phyloP scores from a whole-genome alignment of 805 yeast species.

The Candida taoyuanica region DNA sequence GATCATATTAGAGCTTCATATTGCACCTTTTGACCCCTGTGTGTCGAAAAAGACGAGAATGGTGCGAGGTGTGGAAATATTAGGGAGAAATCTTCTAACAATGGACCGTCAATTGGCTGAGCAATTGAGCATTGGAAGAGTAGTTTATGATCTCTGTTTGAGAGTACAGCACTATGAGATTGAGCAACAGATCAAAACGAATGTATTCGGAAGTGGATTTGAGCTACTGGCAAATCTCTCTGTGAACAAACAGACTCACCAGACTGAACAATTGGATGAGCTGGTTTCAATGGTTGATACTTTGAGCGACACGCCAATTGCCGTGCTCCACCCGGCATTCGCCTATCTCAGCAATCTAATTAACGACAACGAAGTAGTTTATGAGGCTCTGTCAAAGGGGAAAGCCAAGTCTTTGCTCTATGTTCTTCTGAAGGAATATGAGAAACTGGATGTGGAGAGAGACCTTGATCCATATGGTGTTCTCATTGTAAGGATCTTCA shows the following conservation, averaged over 20 bases:
- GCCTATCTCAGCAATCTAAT: conserved; percentile 15
- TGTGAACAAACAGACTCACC: conserved; percentile 8
- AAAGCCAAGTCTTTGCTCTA: conserved; percentile 15
- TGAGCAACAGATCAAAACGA: conserved; percentile 1
- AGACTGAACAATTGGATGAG: conserved; percentile 7
- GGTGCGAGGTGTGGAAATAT: conserved; percentile 42
- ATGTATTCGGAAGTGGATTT: conserved; percentile 6
- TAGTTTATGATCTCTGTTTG: conserved; percentile 1
- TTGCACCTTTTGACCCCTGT: conserved; percentile 1
- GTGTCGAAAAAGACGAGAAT: background rate
- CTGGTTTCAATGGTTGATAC: conserved; percentile 7
- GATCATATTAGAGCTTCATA: conserved; percentile 7
- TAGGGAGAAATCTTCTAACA: conserved; percentile 44
- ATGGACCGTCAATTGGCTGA: conserved; percentile 29
- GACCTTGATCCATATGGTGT: conserved; percentile 20
- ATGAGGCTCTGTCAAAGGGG: conserved; percentile 20
- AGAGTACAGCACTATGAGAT: background rate
- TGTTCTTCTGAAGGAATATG: conserved; percentile 15
- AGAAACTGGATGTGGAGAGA: conserved; percentile 12
- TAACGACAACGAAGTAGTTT: conserved; percentile 15
- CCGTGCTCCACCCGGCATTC: conserved; percentile 9
- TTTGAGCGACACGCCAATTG: conserved; percentile 3
- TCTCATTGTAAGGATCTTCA: conserved; percentile 27
- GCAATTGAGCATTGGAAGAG: conserved; percentile 10
- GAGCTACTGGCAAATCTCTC: conserved; percentile 20